Evolutionary conservation across 2,329 filamentous ascomycete species (phyloP), one percentile per base, ranked within the genome.

Genomic region (Trichoderma afroharzianum): DNA sequence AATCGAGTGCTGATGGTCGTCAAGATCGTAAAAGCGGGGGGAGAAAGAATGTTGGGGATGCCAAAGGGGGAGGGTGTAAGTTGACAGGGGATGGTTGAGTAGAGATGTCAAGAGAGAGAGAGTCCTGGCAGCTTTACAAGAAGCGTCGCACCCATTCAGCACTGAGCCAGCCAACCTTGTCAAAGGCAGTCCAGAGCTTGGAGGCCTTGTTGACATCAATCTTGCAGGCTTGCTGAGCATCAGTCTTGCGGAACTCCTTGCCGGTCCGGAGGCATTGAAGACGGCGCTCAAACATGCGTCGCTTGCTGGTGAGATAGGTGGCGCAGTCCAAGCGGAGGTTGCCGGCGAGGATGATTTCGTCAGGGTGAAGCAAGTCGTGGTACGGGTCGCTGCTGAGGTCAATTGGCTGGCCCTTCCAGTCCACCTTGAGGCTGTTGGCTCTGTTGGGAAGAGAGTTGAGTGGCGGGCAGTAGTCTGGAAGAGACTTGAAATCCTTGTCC

Each of bases 121-220:
- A 70, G 21, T 36, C 21, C 70, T 24, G 26, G 11, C 33, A 36
- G 24, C 32, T 36, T 79, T 76, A 82, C 26, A 82, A 36, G 72
- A 78, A 82, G 14, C 72, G 73, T 18, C 74, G 76, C 73, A 88
- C 81, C 83, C 84, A 86, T 4, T 79, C 75, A 18, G 83, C 79
- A 6, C 92, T 86, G 74, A 97, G 90, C 93, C 94, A 97, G 76
- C 92, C 92, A 47, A 96, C 93, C 76, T 90, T 91, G 63, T 97
- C 93, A 79, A 93, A 98, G 6, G 94, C 94, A 47, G 90, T 91
- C 93, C 94, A 97, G 61, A 98, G 86, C 81, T 95, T 95, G 75
- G 93, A 97, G 3, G 95, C 94, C 85, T 98, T 98, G 85, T 98
- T 98, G 80, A 98, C 95, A 77, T 98, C 95, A 74, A 98, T 97